These are phyloP conservation scores for Paraphoma sp. DNA, from an alignment of 2,329 filamentous ascomycete genomes.

Conservation along the genomic window DNA sequence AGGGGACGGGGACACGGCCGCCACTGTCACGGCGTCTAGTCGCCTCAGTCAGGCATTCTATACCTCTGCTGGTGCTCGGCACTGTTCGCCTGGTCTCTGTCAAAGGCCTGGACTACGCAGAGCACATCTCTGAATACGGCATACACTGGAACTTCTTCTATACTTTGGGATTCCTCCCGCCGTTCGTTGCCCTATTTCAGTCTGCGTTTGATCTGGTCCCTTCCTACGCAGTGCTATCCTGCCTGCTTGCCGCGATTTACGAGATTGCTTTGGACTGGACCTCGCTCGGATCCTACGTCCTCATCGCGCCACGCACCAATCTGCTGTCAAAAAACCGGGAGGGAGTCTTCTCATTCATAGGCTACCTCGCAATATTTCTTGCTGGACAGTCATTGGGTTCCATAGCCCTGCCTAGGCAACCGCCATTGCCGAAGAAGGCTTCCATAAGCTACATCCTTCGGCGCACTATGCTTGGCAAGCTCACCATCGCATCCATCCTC, in stretches of 20 bases:
- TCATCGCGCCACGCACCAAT: slow-evolving; percentile 79
- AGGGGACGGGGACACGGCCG: slow-evolving; percentile 59
- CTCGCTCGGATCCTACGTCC: slow-evolving; percentile 78
- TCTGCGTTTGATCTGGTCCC: slow-evolving; percentile 72
- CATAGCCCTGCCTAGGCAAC: slow-evolving; percentile 70
- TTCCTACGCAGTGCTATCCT: slow-evolving; percentile 77
- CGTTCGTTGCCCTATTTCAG: slow-evolving; percentile 86
- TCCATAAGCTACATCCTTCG: slow-evolving; percentile 56
- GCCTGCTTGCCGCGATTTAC: slow-evolving; percentile 73
- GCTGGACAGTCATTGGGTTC: slow-evolving; percentile 85
- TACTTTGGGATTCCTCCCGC: slow-evolving; percentile 85
- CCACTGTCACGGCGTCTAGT: slow-evolving; percentile 66
- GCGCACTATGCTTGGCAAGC: slow-evolving; percentile 65
- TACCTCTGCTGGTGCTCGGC: slow-evolving; percentile 82
- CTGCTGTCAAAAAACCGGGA: slow-evolving; percentile 90
- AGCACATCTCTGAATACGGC: slow-evolving; percentile 96
- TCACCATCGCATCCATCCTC: slow-evolving; percentile 68
- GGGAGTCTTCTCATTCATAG: slow-evolving; percentile 92
- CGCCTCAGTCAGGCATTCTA: slow-evolving; percentile 75
- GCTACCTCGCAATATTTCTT: slow-evolving; percentile 94
- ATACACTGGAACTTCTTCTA: slow-evolving; percentile 99
- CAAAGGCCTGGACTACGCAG: slow-evolving; percentile 93
- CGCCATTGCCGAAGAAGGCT: slow-evolving; percentile 53
- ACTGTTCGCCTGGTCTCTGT: slow-evolving; percentile 83
- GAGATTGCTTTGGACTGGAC: slow-evolving; percentile 77